Conservation (phyloP, 768 basidiomycete species). For the Lactarius sp. region DNA sequence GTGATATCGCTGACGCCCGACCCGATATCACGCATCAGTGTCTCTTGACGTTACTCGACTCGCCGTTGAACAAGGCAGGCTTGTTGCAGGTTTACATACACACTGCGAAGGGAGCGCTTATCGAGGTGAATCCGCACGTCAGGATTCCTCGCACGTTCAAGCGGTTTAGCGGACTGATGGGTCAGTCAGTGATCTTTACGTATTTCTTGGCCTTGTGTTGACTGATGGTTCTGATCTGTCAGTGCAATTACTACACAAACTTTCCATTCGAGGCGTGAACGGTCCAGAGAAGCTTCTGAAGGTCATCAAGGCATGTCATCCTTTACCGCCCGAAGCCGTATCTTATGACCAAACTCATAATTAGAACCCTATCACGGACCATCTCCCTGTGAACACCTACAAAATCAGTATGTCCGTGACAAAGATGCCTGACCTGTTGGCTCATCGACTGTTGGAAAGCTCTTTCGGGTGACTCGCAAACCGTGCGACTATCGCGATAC, state of each 20-base stretch:
- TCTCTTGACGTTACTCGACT: constrained; percentile 91
- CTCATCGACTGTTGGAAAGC: constrained; percentile 41
- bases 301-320: constrained; percentile 76
- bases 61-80: constrained; percentile 96
- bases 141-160: constrained; percentile 98
- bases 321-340: not conserved
- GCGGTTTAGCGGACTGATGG: constrained; percentile 97
- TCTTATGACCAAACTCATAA: constrained; percentile 12
- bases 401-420: constrained; percentile 73
- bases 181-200: constrained; percentile 39
- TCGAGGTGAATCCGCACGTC: constrained; percentile 97
- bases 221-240: constrained; percentile 8
- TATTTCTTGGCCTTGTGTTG: not conserved
- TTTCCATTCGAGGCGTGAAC: constrained; percentile 93
- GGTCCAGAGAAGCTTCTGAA: constrained; percentile 96
- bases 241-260: constrained; percentile 97
- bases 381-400: constrained; percentile 90
- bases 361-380: constrained; percentile 91
- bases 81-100: constrained; percentile 96
- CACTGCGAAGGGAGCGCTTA: constrained; percentile 91
- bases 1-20: constrained; percentile 98
- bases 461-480: constrained; percentile 86
- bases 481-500: constrained; percentile 75
- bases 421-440: not conserved
- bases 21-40: constrained; percentile 99